phyloP scores from a whole-genome alignment of 768 basidiomycete genomes.

The Hysterangium stoloniferum region DNA sequence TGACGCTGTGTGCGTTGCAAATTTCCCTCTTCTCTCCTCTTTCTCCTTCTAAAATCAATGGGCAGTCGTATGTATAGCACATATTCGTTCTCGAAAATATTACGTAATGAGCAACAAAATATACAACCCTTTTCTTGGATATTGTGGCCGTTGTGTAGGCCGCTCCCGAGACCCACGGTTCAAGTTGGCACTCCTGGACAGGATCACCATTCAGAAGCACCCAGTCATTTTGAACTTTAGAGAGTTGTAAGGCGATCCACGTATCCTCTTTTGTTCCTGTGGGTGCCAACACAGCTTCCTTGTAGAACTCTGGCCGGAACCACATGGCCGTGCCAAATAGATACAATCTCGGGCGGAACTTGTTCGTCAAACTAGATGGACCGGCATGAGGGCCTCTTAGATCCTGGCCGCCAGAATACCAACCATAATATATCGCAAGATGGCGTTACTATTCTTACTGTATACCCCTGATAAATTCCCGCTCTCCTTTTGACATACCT shows the following conservation, averaged over 20 bases:
- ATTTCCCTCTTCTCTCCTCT: conserved; percentile 63
- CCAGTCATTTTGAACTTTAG: conserved; percentile 38
- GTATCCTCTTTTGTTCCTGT: too few relatives aligned
- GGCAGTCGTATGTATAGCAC: conserved; percentile 47
- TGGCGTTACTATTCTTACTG: too few relatives aligned
- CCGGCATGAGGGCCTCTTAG: too few relatives aligned
- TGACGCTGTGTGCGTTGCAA: conserved; percentile 62
- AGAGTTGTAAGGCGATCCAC: conserved; percentile 48
- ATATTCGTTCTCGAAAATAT: conserved; percentile 82
- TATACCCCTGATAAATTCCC: too few relatives aligned
- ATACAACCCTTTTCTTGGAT: conserved; percentile 84
- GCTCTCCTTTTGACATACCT: too few relatives aligned
- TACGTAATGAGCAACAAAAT: conserved; percentile 68
- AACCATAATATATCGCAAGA: too few relatives aligned
- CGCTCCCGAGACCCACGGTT: conserved; percentile 43
- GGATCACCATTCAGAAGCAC: conserved; percentile 25
- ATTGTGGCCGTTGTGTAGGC: conserved; percentile 65
- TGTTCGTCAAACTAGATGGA: too few relatives aligned
- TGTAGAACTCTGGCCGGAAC: too few relatives aligned
- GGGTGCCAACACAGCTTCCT: too few relatives aligned
- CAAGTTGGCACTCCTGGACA: conserved; percentile 57
- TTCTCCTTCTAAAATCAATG: conserved; percentile 44
- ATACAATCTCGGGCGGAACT: too few relatives aligned
- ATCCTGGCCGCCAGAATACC: too few relatives aligned
- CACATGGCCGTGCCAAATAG: too few relatives aligned